Conservation (phyloP, 805 yeast genomes). For the Pichia kluyveri region DNA sequence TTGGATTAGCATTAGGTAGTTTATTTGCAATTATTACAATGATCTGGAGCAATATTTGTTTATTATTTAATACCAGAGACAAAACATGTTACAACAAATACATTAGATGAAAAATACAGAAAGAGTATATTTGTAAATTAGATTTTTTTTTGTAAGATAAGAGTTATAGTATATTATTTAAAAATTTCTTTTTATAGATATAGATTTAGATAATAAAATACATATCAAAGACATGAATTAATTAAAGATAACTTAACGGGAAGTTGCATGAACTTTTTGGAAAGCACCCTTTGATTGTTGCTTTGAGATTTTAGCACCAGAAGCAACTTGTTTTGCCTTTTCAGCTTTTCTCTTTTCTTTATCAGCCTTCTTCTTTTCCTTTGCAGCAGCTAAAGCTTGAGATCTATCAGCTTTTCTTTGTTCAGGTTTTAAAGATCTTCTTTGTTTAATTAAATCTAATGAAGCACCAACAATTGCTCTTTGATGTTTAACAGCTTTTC, state of each 20-base stretch:
- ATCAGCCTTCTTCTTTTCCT: slow-evolving; percentile 83
- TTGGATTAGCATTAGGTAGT: slow-evolving; percentile 62
- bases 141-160: neutral
- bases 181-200: neutral
- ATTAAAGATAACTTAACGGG: slow-evolving; percentile 57
- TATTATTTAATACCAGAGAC: slow-evolving; percentile 27
- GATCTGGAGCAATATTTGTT: slow-evolving; percentile 17
- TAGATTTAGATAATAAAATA: neutral
- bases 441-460: slow-evolving; percentile 94
- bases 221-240: neutral
- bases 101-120: slow-evolving; percentile 18
- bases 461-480: slow-evolving; percentile 99
- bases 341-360: slow-evolving; percentile 95
- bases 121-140: neutral
- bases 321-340: slow-evolving; percentile 74
- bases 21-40: slow-evolving; percentile 31
- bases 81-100: slow-evolving; percentile 14
- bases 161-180: neutral
- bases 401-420: slow-evolving; percentile 97
- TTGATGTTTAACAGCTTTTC: slow-evolving; percentile 97
- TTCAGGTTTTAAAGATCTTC: slow-evolving; percentile 93
- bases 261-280: slow-evolving; percentile 93
- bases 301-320: slow-evolving; percentile 80
- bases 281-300: slow-evolving; percentile 97
- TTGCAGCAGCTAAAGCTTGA: slow-evolving; percentile 72